These are phyloP conservation scores for Phytophthora sansomeana DNA, from an alignment of 352 stramenopile genomes.

Conservation along the genomic window DNA sequence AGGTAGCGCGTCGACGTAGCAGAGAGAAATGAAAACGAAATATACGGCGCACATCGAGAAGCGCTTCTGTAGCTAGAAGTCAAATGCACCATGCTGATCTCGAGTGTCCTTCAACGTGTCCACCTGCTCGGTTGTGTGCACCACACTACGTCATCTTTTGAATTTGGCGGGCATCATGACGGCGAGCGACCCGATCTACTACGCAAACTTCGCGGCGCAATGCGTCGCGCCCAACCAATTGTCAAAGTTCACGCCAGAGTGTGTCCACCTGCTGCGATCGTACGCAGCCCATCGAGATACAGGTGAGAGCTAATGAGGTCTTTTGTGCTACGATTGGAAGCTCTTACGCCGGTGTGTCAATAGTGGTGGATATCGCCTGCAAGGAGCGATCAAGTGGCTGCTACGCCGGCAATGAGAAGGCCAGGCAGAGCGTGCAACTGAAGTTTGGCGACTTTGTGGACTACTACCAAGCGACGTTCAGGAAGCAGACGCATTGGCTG, in stretches of 20 bases:
- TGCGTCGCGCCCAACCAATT: conserved; percentile 39
- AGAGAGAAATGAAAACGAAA: conserved; percentile 8
- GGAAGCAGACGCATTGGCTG: conserved; percentile 68
- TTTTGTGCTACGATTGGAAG: not conserved
- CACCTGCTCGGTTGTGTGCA: conserved; percentile 10
- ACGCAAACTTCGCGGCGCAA: conserved; percentile 43
- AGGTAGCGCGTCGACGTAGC: conserved; percentile 3
- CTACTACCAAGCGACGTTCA: conserved; percentile 64
- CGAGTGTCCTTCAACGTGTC: no score
- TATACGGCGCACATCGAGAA: not conserved
- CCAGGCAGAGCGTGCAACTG: conserved; percentile 73
- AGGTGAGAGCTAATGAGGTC: conserved; percentile 24
- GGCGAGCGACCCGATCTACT: conserved; percentile 25
- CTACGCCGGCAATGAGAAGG: conserved; percentile 68
- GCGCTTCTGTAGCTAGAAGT: no score
- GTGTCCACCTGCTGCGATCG: conserved; percentile 39
- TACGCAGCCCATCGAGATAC: conserved; percentile 46
- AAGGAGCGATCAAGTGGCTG: conserved; percentile 50
- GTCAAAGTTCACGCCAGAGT: conserved; percentile 39
- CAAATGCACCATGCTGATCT: no score
- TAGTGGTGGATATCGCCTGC: conserved; percentile 85
- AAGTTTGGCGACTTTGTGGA: conserved; percentile 88
- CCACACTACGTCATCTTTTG: conserved; percentile 23
- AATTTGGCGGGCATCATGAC: not conserved
- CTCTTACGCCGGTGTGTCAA: not conserved